phyloP scores from a whole-genome alignment of 2,329 filamentous ascomycete species.

The Cladosporium halotolerans region DNA sequence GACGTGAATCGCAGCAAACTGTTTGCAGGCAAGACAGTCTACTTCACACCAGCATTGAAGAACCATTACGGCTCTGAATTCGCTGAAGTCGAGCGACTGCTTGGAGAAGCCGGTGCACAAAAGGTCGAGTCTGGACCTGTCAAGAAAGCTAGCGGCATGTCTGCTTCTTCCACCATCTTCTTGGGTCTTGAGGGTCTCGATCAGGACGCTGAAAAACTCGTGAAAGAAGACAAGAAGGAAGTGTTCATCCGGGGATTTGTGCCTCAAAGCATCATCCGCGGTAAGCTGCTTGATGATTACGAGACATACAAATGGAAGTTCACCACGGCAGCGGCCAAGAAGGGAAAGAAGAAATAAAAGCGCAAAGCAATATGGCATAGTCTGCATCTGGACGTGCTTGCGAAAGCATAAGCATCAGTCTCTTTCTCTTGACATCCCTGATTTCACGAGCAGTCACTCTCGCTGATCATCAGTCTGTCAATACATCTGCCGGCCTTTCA shows the following conservation, averaged over 20 bases:
- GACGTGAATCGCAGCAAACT: conserved; percentile 36
- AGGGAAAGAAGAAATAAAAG: conserved; percentile 7
- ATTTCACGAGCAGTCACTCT: no score
- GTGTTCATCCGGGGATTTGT: conserved; percentile 41
- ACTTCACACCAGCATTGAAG: conserved; percentile 40
- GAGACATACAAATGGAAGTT: conserved; percentile 28
- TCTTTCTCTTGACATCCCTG: no score
- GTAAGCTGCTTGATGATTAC: conserved; percentile 33
- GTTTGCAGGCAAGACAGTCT: conserved; percentile 45
- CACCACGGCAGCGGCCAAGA: not conserved
- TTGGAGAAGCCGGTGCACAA: conserved; percentile 33
- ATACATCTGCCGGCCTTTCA: no score
- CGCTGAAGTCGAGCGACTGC: conserved; percentile 34
- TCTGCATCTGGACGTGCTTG: not conserved
- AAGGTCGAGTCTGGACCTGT: conserved; percentile 21
- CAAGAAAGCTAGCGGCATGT: conserved; percentile 10
- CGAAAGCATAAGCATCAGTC: not conserved
- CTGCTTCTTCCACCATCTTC: conserved; percentile 26
- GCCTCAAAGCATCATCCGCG: conserved; percentile 38
- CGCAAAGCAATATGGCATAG: not conserved
- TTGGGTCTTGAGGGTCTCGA: conserved; percentile 35
- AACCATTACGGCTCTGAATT: conserved; percentile 33
- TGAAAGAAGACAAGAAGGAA: conserved; percentile 28
- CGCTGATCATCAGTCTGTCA: no score
- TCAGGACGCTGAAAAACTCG: conserved; percentile 29